Evolutionary conservation across 2,329 filamentous ascomycete genomes (phyloP).

Genomic region (Penicillium sp.): DNA sequence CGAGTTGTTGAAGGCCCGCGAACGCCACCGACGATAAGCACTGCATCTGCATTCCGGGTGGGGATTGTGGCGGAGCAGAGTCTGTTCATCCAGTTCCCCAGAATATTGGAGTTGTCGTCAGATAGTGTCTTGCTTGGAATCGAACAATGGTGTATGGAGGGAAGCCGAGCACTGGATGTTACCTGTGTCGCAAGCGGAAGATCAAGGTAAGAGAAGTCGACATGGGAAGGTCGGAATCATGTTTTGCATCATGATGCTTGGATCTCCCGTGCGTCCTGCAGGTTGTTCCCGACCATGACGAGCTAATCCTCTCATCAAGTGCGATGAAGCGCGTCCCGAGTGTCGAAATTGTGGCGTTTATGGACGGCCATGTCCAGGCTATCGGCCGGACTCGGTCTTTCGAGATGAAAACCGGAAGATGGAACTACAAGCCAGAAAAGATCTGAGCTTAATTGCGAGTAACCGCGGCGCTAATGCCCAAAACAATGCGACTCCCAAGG

Average conservation of each 20-base stretch:
- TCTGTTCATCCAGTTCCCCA: too few relatives aligned
- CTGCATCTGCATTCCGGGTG: conserved; percentile 4
- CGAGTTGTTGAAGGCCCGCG: conserved; percentile 11
- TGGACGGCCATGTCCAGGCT: conserved; percentile 35
- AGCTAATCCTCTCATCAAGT: conserved; percentile 16
- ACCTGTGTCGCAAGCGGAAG: conserved; percentile 38
- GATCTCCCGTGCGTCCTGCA: neutral
- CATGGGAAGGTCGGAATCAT: too few relatives aligned
- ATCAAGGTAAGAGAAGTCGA: conserved; percentile 31
- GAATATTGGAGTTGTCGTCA: too few relatives aligned
- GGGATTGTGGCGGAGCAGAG: conserved; percentile 4
- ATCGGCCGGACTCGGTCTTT: conserved; percentile 33
- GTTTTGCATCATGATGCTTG: too few relatives aligned
- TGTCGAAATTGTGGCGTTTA: conserved; percentile 36
- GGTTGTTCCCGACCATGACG: neutral
- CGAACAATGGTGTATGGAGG: conserved; percentile 39
- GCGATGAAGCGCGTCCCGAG: conserved; percentile 34
- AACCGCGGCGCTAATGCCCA: conserved; percentile 2
- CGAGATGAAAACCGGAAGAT: conserved; percentile 32
- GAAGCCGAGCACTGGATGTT: conserved; percentile 37
- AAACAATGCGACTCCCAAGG: conserved; percentile 2
- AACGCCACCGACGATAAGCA: conserved; percentile 10
- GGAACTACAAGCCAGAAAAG: conserved; percentile 25
- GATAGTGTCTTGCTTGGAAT: neutral
- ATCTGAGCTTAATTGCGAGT: conserved; percentile 2